Evolutionary conservation across 2,329 filamentous ascomycete genomes (phyloP).

Genomic region (Penicillium sp.): DNA sequence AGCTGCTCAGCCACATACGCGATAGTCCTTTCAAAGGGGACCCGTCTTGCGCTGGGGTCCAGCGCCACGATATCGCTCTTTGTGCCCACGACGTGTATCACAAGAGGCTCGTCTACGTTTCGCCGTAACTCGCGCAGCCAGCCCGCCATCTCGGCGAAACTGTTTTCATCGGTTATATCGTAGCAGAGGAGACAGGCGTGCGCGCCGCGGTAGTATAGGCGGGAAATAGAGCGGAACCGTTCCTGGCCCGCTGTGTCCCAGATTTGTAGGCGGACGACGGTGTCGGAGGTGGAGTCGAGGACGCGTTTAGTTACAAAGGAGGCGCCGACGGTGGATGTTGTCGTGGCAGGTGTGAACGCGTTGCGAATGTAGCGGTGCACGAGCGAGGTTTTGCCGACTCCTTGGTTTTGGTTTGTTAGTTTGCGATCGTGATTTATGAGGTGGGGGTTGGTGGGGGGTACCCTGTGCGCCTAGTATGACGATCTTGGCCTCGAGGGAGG

Average conservation of each 20-base stretch:
- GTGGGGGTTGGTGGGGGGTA: constrained; percentile 18
- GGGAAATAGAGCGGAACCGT: constrained; percentile 87
- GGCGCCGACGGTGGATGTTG: constrained; percentile 67
- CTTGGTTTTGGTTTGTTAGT: constrained; percentile 25
- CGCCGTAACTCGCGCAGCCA: constrained; percentile 82
- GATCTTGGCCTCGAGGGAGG: constrained; percentile 49
- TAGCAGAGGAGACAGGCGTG: constrained; percentile 94
- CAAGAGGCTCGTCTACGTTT: constrained; percentile 66
- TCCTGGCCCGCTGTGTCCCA: constrained; percentile 97
- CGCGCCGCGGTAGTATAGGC: constrained; percentile 92
- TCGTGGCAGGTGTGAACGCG: constrained; percentile 39
- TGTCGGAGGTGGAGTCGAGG: constrained; percentile 77
- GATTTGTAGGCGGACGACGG: constrained; percentile 83
- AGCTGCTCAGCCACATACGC: constrained; percentile 92
- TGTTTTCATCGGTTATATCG: constrained; percentile 79
- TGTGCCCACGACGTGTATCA: constrained; percentile 91
- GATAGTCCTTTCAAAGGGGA: constrained; percentile 92
- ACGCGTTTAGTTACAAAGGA: constrained; percentile 76
- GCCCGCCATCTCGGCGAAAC: constrained; percentile 85
- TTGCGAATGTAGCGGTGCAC: constrained; percentile 49
- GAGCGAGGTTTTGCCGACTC: constrained; percentile 51
- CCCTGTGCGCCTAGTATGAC: constrained; percentile 50
- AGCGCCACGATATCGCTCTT: constrained; percentile 85
- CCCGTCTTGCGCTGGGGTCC: constrained; percentile 71
- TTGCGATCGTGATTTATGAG: background rate